A percentile compares a stretch with the other conserved stretches of the same genome.
Conservation (phyloP, 2,329 filamentous ascomycete genomes). For the Aspergillus udagawae region DNA sequence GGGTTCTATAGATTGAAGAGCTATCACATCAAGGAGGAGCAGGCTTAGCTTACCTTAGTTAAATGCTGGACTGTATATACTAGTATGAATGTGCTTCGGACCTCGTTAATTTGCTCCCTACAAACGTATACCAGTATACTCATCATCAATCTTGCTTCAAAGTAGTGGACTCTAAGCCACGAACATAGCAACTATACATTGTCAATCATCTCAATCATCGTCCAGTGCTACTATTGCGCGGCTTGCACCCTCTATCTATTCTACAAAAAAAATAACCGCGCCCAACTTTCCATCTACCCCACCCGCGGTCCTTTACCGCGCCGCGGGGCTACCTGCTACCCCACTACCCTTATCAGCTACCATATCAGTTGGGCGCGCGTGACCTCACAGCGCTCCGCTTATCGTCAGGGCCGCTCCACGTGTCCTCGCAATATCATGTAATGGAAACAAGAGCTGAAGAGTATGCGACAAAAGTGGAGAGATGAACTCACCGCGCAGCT, state of each 20-base stretch:
- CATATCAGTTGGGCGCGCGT: background rate
- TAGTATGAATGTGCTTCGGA: background rate
- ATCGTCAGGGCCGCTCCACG: background rate
- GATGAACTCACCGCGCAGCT: background rate
- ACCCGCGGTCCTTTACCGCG: background rate
- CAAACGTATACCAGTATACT: no score
- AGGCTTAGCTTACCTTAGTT: slow-evolving; percentile 1
- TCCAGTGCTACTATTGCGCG: no score
- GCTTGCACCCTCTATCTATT: background rate
- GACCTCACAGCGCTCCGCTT: background rate
- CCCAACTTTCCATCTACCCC: no score
- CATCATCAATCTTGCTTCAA: no score
- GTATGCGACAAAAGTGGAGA: background rate
- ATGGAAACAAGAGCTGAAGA: background rate
- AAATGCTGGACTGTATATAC: background rate
- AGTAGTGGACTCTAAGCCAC: no score
- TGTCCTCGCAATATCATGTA: background rate
- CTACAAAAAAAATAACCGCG: background rate
- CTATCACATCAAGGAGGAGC: slow-evolving; percentile 64
- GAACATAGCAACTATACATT: no score
- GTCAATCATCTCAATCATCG: no score
- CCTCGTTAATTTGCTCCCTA: background rate
- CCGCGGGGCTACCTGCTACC: no score
- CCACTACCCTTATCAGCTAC: background rate
- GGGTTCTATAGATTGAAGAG: slow-evolving; percentile 93